Percentiles rank a stretch among this genome's conserved stretches.
These are phyloP conservation scores for Phytopythium kandeliae DNA, from an alignment of 352 stramenopile genomes.

Conservation along the genomic window DNA sequence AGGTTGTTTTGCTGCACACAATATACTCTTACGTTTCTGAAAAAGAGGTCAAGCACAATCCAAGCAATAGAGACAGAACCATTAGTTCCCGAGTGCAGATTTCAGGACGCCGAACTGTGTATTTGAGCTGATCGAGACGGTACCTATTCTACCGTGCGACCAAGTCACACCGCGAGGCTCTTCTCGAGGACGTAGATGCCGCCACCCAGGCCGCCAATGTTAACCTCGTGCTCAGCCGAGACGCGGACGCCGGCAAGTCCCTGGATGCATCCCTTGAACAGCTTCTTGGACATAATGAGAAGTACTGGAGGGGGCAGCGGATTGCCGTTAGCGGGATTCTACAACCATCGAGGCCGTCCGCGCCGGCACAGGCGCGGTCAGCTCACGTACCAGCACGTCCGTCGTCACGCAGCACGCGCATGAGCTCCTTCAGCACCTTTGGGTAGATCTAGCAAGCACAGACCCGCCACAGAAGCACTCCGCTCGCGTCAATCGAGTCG, in stretches of 20 bases:
- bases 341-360: too few species aligned
- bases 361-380: slow-evolving; percentile 1
- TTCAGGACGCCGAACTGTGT: too few species aligned
- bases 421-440: slow-evolving; percentile 66
- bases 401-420: slow-evolving; percentile 47
- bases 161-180: not conserved
- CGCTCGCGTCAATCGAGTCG: not conserved
- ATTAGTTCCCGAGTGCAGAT: too few species aligned
- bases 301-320: slow-evolving; percentile 25
- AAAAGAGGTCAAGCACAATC: too few species aligned
- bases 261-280: slow-evolving; percentile 49
- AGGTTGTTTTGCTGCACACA: too few species aligned
- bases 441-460: slow-evolving; percentile 54
- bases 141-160: not conserved
- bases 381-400: slow-evolving; percentile 33
- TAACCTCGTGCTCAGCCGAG: slow-evolving; percentile 51
- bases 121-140: not conserved
- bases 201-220: slow-evolving; percentile 60
- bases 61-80: too few species aligned
- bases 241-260: slow-evolving; percentile 30
- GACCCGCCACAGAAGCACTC: not conserved
- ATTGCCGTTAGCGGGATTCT: not conserved
- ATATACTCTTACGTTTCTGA: too few species aligned
- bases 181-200: slow-evolving; percentile 56
- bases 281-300: slow-evolving; percentile 79